phyloP scores from a whole-genome alignment of 345 rosid genomes.

The Kernera saxatilis region DNA sequence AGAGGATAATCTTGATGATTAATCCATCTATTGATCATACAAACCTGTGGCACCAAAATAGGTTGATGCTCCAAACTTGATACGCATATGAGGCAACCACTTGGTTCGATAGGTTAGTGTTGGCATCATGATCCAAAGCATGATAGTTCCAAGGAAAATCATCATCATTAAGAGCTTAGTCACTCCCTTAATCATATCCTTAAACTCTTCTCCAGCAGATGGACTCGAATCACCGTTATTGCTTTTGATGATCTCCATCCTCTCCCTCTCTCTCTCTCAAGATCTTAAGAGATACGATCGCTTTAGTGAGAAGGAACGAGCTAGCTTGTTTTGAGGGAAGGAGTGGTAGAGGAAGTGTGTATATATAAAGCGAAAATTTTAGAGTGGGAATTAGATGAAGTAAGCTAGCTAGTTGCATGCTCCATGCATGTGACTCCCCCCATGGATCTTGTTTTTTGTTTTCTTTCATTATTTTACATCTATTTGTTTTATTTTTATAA shows the following conservation, averaged over 20 bases:
- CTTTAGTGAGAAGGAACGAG: conserved; percentile 17
- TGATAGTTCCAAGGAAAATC: conserved; percentile 42
- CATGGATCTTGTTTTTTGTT: conserved; percentile 31
- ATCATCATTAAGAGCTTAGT: conserved; percentile 36
- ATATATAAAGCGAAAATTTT: conserved; percentile 8
- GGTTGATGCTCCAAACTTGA: conserved; percentile 34
- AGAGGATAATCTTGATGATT: background rate
- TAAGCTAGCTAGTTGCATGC: conserved; percentile 25
- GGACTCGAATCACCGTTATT: conserved; percentile 1
- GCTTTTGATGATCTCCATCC: conserved; percentile 18
- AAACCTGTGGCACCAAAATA: conserved; percentile 62
- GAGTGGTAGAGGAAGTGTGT: background rate
- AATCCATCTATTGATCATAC: background rate
- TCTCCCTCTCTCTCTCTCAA: background rate
- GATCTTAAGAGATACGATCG: background rate
- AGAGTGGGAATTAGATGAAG: conserved; percentile 29
- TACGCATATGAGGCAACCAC: conserved; percentile 41
- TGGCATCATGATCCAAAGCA: conserved; percentile 70
- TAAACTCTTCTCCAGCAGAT: conserved; percentile 14
- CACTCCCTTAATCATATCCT: conserved; percentile 22
- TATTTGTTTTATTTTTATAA: background rate
- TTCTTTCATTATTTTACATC: conserved; percentile 13
- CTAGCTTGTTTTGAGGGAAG: conserved; percentile 13
- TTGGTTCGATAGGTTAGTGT: conserved; percentile 39
- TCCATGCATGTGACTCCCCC: conserved; percentile 32